These are phyloP conservation scores for Pistacia vera DNA, from an alignment of 345 rosid species.

Conservation along the genomic window DNA sequence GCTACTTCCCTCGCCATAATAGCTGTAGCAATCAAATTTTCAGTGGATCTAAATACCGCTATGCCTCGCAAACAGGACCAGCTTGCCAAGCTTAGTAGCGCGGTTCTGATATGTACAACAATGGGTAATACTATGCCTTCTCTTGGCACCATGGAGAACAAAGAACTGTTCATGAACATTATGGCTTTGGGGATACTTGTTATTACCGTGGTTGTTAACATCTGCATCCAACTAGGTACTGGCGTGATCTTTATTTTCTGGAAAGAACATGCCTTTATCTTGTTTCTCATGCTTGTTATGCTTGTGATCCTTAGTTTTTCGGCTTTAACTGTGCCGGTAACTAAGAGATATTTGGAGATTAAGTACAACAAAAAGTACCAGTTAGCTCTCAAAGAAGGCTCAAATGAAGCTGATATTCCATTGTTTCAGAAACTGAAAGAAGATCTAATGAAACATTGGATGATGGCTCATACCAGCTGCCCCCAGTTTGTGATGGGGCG, in stretches of 20 bases:
- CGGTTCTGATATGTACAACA: conserved; percentile 66
- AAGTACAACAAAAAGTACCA: conserved; percentile 62
- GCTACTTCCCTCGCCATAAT: conserved; percentile 79
- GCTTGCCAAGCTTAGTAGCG: conserved; percentile 85
- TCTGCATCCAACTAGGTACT: conserved; percentile 76
- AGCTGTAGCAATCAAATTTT: conserved; percentile 69
- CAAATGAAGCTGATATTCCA: conserved; percentile 31
- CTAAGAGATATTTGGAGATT: conserved; percentile 51
- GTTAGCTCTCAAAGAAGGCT: conserved; percentile 54
- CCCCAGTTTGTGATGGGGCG: conserved; percentile 88
- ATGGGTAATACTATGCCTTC: conserved; percentile 94
- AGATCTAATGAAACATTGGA: conserved; percentile 69
- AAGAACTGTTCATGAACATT: conserved; percentile 55
- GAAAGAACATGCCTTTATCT: conserved; percentile 57
- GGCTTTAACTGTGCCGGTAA: conserved; percentile 54
- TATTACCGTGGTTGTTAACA: conserved; percentile 64
- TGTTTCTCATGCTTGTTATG: conserved; percentile 63
- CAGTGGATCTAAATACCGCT: conserved; percentile 86
- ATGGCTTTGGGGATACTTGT: conserved; percentile 78
- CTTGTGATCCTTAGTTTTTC: conserved; percentile 61
- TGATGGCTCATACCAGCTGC: conserved; percentile 88
- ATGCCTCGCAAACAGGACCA: conserved; percentile 89
- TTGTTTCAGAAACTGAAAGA: conserved; percentile 47
- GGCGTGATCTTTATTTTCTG: conserved; percentile 65
- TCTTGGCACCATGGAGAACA: conserved; percentile 67